These are phyloP conservation scores for Penicillium egyptiacum DNA, from an alignment of 495 filamentous ascomycete species.

Conservation along the genomic window DNA sequence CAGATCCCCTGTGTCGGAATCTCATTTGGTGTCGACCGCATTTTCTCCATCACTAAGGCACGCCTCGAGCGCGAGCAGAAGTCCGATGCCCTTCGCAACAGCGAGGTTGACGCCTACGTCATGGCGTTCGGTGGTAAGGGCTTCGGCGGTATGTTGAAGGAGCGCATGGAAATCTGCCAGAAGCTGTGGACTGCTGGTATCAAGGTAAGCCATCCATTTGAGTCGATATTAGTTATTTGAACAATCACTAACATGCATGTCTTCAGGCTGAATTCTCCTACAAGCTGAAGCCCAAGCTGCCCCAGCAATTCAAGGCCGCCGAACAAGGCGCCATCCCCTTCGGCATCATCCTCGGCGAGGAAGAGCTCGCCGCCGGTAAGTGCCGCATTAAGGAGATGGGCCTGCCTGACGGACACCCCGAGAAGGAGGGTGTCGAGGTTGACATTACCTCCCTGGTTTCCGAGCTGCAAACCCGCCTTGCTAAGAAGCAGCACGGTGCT, in stretches of 20 bases:
- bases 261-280: conserved; percentile 69
- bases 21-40: conserved; percentile 92
- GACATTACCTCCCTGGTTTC: conserved; percentile 56
- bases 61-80: conserved; percentile 62
- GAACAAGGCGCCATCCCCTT: conserved; percentile 71
- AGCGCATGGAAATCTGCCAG: conserved; percentile 75
- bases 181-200: conserved; percentile 76
- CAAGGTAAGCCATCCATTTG: conserved; percentile 50
- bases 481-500: conserved; percentile 23
- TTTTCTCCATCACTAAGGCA: conserved; percentile 86
- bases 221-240: background rate
- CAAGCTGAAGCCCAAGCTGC: conserved; percentile 77
- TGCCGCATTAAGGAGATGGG: conserved; percentile 86
- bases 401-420: conserved; percentile 71
- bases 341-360: conserved; percentile 76
- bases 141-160: conserved; percentile 74
- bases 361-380: conserved; percentile 71
- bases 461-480: conserved; percentile 56
- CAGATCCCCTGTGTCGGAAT: conserved; percentile 92
- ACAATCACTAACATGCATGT: conserved; percentile 10
- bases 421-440: conserved; percentile 81
- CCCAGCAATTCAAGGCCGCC: conserved; percentile 76
- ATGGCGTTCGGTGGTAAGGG: conserved; percentile 93
- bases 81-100: conserved; percentile 53
- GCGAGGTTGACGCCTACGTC: conserved; percentile 82